These are phyloP conservation scores for Roridomyces roridus DNA, from an alignment of 768 basidiomycete species.

Conservation along the genomic window DNA sequence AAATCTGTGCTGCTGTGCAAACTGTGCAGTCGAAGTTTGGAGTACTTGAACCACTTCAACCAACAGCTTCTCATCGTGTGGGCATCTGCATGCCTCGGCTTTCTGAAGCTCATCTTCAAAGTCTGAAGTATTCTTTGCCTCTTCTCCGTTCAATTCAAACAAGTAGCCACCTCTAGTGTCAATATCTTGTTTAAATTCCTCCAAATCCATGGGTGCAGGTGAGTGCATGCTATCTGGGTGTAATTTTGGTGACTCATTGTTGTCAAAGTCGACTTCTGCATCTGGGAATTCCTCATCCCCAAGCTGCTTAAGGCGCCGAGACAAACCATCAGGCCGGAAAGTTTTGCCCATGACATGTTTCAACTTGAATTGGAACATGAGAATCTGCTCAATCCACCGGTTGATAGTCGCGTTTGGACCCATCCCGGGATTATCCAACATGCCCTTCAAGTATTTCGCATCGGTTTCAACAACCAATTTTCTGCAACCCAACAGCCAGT, in stretches of 20 bases:
- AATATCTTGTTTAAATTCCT: conserved; percentile 14
- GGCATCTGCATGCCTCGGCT: background rate
- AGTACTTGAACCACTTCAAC: background rate
- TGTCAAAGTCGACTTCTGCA: conserved; percentile 2
- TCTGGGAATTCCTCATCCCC: conserved; percentile 21
- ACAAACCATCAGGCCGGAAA: conserved; percentile 40
- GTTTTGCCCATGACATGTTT: conserved; percentile 32
- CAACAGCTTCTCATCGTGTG: background rate
- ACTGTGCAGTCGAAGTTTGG: too few species aligned
- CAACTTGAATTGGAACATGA: conserved; percentile 39
- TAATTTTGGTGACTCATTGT: background rate
- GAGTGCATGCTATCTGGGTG: conserved; percentile 14
- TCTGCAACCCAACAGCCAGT: conserved; percentile 28
- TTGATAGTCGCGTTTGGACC: conserved; percentile 42
- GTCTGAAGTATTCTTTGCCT: background rate
- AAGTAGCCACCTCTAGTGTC: conserved; percentile 9
- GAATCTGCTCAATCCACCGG: conserved; percentile 41
- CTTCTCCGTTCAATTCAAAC: background rate
- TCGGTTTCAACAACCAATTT: conserved; percentile 41
- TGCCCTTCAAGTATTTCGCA: conserved; percentile 39
- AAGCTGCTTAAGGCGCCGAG: conserved; percentile 22
- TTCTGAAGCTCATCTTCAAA: background rate
- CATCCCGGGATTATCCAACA: conserved; percentile 40
- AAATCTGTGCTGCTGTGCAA: too few species aligned
- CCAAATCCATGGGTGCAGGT: conserved; percentile 11